Evolutionary conservation across 768 basidiomycete genomes (phyloP).

Genomic region (Termitomyces titanicus): DNA sequence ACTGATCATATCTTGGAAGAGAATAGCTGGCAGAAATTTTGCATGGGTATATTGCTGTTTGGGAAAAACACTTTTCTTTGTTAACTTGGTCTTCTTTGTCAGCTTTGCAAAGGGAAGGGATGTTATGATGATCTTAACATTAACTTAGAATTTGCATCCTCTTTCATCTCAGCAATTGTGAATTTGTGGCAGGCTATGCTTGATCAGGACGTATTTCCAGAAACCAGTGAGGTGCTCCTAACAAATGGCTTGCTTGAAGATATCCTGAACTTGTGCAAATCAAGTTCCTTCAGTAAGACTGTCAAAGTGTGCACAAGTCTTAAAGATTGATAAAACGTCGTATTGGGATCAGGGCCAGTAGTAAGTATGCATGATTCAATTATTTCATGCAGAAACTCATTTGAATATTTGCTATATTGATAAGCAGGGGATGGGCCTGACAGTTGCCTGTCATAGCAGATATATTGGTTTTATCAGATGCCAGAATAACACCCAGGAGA

Average conservation of each 20-base stretch:
- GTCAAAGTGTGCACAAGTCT: no score
- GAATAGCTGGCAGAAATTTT: no score
- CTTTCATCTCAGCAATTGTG: neutral
- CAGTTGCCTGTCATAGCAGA: conserved; percentile 14
- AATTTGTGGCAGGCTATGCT: neutral
- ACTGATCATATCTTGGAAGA: no score
- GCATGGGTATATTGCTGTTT: no score
- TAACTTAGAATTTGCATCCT: no score
- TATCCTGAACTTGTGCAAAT: no score
- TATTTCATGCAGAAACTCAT: conserved; percentile 13
- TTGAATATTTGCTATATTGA: conserved; percentile 14
- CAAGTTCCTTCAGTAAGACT: no score
- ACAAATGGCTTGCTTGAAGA: no score
- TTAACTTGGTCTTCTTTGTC: neutral
- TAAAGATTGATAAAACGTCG: no score
- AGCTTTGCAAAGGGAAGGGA: neutral
- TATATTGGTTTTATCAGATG: conserved; percentile 19
- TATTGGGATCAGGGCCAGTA: conserved; percentile 17
- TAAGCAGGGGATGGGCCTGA: conserved; percentile 8
- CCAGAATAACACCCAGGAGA: conserved; percentile 13
- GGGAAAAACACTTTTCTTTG: no score
- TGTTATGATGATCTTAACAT: no score
- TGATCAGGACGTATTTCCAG: neutral
- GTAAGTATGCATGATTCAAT: conserved; percentile 13
- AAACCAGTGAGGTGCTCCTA: no score